phyloP scores from a whole-genome alignment of 2,329 filamentous ascomycete genomes.

The Fusarium sp. region DNA sequence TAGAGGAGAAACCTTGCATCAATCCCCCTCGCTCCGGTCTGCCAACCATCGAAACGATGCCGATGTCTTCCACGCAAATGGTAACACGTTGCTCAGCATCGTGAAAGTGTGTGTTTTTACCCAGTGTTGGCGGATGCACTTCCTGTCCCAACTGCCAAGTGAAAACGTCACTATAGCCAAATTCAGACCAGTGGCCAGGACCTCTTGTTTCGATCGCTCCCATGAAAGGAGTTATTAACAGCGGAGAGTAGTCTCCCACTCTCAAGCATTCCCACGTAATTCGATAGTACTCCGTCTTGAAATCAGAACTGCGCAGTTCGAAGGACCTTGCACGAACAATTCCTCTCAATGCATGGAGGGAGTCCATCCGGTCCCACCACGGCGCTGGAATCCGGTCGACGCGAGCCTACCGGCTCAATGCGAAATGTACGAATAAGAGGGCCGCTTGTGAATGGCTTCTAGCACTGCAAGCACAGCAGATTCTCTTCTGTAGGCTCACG shows the following conservation, averaged over 20 bases:
- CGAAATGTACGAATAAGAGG: not conserved
- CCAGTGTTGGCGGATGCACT: rapidly evolving
- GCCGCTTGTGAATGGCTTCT: not conserved
- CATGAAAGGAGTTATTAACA: not conserved
- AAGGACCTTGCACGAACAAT: not conserved
- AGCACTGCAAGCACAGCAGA: not conserved
- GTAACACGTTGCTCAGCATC: not conserved
- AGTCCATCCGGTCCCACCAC: not conserved
- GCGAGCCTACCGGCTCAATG: not conserved
- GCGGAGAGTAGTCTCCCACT: not conserved
- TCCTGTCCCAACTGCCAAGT: not conserved
- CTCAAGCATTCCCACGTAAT: not conserved
- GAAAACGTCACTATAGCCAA: not conserved
- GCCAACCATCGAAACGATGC: not conserved
- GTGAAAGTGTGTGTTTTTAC: not conserved
- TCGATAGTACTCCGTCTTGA: not conserved
- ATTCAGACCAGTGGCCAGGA: not conserved
- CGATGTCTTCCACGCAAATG: not conserved
- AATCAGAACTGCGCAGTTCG: not conserved
- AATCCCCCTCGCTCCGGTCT: not conserved
- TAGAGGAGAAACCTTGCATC: not conserved
- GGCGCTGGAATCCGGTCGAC: not conserved
- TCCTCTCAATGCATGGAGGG: not conserved
- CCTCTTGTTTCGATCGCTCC: not conserved
- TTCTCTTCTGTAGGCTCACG: not conserved